These are phyloP conservation scores for Coemansia sp. DNA, from an alignment of 192 early-diverging fungal genomes.

Conservation along the genomic window DNA sequence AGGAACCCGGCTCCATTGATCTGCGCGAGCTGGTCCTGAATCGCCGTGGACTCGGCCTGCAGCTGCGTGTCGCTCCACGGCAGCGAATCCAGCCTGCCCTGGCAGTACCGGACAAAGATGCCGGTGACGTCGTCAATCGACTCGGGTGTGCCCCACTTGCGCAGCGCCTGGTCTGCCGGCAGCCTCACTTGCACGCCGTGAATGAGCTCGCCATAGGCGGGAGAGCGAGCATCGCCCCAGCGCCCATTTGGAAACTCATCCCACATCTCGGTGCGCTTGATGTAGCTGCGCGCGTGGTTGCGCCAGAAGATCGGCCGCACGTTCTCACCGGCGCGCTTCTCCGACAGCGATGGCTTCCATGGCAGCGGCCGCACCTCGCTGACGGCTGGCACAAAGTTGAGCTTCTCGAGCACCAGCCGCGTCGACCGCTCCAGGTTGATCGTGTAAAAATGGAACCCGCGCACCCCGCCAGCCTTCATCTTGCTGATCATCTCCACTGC, in stretches of 20 bases:
- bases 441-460: slow-evolving; percentile 95
- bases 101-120: slow-evolving; percentile 84
- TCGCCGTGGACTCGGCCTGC: slow-evolving; percentile 71
- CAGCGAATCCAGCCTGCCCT: slow-evolving; percentile 71
- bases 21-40: slow-evolving; percentile 64
- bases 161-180: slow-evolving; percentile 70
- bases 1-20: slow-evolving; percentile 85
- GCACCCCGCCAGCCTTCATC: slow-evolving; percentile 66
- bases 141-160: slow-evolving; percentile 78
- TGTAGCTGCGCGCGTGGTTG: slow-evolving; percentile 91
- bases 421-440: slow-evolving; percentile 90
- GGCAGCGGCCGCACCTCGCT: slow-evolving; percentile 62
- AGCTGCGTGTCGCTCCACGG: slow-evolving; percentile 91
- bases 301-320: slow-evolving; percentile 99
- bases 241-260: slow-evolving; percentile 98
- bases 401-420: slow-evolving; percentile 82
- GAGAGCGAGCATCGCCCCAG: slow-evolving; percentile 96
- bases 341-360: slow-evolving; percentile 72
- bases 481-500: slow-evolving; percentile 83
- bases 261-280: slow-evolving; percentile 89
- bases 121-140: slow-evolving; percentile 64
- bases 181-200: slow-evolving; percentile 81
- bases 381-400: slow-evolving; percentile 71
- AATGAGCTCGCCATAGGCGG: slow-evolving; percentile 78
- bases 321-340: slow-evolving; percentile 89